A percentile compares a stretch with the other conserved stretches of the same genome.
phyloP scores from a whole-genome alignment of 2,329 filamentous ascomycete genomes.

The Cytospora chrysosperma region DNA sequence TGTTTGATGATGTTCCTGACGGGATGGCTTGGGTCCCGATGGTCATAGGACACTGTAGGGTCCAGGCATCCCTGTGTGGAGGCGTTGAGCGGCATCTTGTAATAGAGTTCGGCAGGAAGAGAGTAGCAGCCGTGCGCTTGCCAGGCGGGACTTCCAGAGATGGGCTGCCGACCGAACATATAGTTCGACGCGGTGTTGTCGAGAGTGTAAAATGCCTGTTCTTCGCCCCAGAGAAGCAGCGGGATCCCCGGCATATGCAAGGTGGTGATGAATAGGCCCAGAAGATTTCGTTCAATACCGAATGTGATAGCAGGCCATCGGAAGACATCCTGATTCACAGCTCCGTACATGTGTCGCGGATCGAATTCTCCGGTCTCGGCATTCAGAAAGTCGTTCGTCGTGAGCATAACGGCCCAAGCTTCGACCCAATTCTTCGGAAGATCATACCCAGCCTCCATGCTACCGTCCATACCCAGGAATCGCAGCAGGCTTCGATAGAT shows the following conservation, averaged over 20 bases:
- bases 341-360: constrained; percentile 63
- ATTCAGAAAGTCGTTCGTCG: constrained; percentile 60
- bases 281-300: constrained; percentile 55
- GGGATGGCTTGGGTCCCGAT: constrained; percentile 62
- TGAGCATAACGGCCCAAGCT: constrained; percentile 55
- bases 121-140: constrained; percentile 64
- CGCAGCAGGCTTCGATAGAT: constrained; percentile 33
- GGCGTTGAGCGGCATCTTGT: constrained; percentile 55
- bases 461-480: constrained; percentile 35
- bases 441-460: constrained; percentile 34
- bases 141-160: constrained; percentile 62
- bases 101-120: constrained; percentile 55
- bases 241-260: constrained; percentile 38
- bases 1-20: constrained; percentile 60
- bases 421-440: constrained; percentile 40
- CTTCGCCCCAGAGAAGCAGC: constrained; percentile 61
- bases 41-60: constrained; percentile 54
- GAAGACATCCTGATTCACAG: constrained; percentile 66
- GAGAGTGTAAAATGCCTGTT: constrained; percentile 63
- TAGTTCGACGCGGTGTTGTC: constrained; percentile 66
- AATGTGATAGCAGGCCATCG: constrained; percentile 60
- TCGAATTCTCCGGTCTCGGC: constrained; percentile 60
- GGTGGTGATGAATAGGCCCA: constrained; percentile 57
- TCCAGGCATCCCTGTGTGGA: constrained; percentile 56
- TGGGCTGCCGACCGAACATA: constrained; percentile 62